Percentiles rank a stretch among this genome's conserved stretches.
Evolutionary conservation across 768 basidiomycete species (phyloP).

Genomic region (Podaxis sp.): DNA sequence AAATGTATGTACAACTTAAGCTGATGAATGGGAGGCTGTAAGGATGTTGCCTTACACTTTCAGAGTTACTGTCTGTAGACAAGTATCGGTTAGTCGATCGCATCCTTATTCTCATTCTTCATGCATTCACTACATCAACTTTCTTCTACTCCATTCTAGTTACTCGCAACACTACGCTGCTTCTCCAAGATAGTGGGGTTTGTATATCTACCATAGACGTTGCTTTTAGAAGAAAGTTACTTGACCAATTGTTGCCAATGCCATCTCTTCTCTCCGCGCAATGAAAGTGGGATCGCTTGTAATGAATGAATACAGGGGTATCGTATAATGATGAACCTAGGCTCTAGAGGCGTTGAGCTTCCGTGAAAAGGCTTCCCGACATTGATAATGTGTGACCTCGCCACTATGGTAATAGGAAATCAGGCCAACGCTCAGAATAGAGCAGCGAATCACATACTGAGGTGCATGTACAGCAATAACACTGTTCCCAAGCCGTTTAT

Average conservation of each 20-base stretch:
- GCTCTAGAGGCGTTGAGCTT: conserved; percentile 43
- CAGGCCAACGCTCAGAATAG: not conserved
- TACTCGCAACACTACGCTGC: not conserved
- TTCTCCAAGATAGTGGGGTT: not conserved
- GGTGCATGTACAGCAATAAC: conserved; percentile 94
- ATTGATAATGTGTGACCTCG: conserved; percentile 96
- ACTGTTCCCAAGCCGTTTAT: conserved; percentile 89
- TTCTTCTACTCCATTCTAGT: not conserved
- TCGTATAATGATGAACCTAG: not conserved
- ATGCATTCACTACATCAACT: not conserved
- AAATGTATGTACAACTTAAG: no score
- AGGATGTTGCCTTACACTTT: no score
- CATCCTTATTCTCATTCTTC: not conserved
- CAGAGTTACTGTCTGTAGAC: no score
- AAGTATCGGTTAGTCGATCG: not conserved
- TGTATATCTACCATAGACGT: not conserved
- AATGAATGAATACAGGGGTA: not conserved
- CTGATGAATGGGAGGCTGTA: no score
- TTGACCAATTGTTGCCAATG: not conserved
- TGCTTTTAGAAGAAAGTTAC: not conserved
- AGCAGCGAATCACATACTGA: conserved; percentile 45
- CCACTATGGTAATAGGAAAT: conserved; percentile 52
- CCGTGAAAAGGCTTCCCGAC: conserved; percentile 78
- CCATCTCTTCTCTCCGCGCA: not conserved
- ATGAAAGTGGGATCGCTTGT: not conserved